These are phyloP conservation scores for Chlorociboria aeruginascens DNA, from an alignment of 495 filamentous ascomycete genomes.

Conservation along the genomic window DNA sequence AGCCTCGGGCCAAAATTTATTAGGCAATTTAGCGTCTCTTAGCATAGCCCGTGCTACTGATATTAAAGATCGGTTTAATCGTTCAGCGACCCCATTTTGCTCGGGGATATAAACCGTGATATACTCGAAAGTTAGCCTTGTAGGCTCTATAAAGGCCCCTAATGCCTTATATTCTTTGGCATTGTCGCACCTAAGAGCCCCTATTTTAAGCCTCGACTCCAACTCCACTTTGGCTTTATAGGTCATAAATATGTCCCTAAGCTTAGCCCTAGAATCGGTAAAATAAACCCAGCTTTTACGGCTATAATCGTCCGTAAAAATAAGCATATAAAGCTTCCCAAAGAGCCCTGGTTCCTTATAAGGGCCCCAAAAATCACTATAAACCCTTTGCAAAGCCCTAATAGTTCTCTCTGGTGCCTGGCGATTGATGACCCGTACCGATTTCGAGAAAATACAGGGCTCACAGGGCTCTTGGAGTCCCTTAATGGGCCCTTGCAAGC, in stretches of 20 bases:
- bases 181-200: slow-evolving; percentile 4
- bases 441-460: background rate
- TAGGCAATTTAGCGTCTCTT: background rate
- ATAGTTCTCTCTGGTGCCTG: background rate
- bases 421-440: background rate
- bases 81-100: slow-evolving; percentile 3
- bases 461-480: background rate
- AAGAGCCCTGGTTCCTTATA: background rate
- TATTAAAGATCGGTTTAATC: background rate
- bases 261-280: background rate
- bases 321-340: background rate
- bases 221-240: background rate
- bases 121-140: slow-evolving; percentile 4
- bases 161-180: slow-evolving; percentile 2
- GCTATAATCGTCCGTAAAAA: background rate
- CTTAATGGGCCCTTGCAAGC: background rate
- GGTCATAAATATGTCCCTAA: background rate
- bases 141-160: background rate
- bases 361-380: background rate
- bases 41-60: slow-evolving; percentile 3
- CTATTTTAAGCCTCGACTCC: slow-evolving; percentile 1
- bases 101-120: background rate
- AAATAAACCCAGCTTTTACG: slow-evolving; percentile 1
- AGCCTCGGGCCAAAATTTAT: background rate
- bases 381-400: background rate